Percentiles rank a stretch among this genome's conserved stretches.
Conservation (phyloP, 495 filamentous ascomycete species). For the Glarea lozoyensis region DNA sequence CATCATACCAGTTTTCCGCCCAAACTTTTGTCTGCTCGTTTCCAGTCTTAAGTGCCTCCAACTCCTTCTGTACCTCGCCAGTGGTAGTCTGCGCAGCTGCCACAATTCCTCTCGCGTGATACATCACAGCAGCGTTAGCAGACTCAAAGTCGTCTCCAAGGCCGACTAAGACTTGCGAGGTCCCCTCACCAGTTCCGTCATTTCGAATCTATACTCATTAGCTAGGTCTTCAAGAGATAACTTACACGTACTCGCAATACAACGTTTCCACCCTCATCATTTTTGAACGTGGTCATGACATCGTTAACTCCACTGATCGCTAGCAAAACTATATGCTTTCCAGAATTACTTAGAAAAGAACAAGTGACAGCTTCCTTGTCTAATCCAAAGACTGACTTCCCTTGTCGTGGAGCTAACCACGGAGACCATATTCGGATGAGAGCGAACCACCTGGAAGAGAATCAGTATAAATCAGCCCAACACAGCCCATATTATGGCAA, state of each 20-base stretch:
- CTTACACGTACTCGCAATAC: conserved; percentile 42
- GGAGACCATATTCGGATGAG: conserved; percentile 70
- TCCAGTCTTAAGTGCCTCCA: conserved; percentile 29
- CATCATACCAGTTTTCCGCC: conserved; percentile 86
- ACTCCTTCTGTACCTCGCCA: conserved; percentile 33
- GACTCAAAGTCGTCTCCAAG: conserved; percentile 68
- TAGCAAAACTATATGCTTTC: conserved; percentile 71
- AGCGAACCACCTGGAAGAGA: conserved; percentile 55
- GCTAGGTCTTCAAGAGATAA: not conserved
- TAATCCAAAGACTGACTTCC: conserved; percentile 50
- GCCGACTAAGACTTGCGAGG: conserved; percentile 60
- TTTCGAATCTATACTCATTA: conserved; percentile 38
- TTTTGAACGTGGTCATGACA: conserved; percentile 61
- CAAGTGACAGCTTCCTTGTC: conserved; percentile 73
- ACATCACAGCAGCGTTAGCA: conserved; percentile 73
- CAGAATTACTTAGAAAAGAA: conserved; percentile 69
- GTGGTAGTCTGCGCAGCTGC: conserved; percentile 22
- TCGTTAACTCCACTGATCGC: conserved; percentile 71
- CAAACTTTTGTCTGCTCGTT: conserved; percentile 48
- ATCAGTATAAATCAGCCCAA: conserved; percentile 15
- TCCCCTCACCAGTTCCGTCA: conserved; percentile 46
- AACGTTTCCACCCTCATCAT: conserved; percentile 56
- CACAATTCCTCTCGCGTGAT: conserved; percentile 69
- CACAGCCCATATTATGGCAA: not conserved
- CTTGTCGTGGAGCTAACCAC: conserved; percentile 87